Evolutionary conservation across 768 basidiomycete genomes (phyloP).

Genomic region (Naganishia vaughanmartiniae): DNA sequence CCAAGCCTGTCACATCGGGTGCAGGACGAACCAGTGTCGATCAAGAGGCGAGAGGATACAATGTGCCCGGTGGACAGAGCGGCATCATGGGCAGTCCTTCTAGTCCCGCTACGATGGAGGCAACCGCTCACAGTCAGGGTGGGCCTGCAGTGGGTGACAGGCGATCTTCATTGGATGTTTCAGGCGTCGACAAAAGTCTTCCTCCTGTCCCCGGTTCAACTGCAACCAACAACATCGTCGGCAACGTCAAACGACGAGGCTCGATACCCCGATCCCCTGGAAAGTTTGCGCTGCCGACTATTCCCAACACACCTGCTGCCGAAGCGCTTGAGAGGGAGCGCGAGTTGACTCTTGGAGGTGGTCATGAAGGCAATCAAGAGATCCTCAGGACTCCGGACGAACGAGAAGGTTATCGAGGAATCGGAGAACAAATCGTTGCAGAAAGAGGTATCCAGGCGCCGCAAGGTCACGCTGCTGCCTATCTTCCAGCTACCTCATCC

Average conservation of each 20-base stretch:
- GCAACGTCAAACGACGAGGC: constrained; percentile 10
- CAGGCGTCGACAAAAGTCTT: constrained; percentile 16
- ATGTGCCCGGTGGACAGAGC: not conserved
- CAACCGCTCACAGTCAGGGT: not conserved
- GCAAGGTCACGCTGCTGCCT: constrained; percentile 6
- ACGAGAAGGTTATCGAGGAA: not conserved
- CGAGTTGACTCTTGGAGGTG: constrained; percentile 13
- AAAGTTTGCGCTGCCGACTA: constrained; percentile 29
- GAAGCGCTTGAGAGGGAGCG: constrained; percentile 19
- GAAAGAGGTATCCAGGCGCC: constrained; percentile 11
- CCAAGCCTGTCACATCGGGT: not conserved
- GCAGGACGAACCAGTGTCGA: not conserved
- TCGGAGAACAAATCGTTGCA: not conserved
- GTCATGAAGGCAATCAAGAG: constrained; percentile 10
- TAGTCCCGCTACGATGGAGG: not conserved
- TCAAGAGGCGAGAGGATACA: not conserved
- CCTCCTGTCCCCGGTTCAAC: constrained; percentile 24
- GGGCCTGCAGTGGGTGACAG: not conserved
- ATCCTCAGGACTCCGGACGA: not conserved
- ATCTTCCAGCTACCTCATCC: constrained; percentile 8
- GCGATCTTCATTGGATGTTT: constrained; percentile 6
- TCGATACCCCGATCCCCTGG: constrained; percentile 29
- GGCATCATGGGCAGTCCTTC: not conserved
- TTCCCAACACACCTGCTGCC: constrained; percentile 21
- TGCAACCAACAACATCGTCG: not conserved